Conservation (phyloP, 345 rosid species). For the Eutrema yunnanense region DNA sequence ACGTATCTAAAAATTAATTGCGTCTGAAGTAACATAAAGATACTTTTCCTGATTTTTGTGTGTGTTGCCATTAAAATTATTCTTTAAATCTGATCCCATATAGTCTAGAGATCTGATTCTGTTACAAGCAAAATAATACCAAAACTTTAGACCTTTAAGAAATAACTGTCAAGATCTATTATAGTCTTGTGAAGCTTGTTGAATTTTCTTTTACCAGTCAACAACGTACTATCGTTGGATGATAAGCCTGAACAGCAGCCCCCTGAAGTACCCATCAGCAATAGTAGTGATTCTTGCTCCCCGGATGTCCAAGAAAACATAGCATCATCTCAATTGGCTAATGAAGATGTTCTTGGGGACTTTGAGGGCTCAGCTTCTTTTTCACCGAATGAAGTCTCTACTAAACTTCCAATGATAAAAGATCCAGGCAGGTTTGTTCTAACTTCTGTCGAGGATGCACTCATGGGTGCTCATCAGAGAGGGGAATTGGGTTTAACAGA, state of each 20-base stretch:
- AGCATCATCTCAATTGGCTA: not conserved
- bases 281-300: not conserved
- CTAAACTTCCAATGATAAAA: not conserved
- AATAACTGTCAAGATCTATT: not conserved
- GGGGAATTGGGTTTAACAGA: slow-evolving; percentile 18
- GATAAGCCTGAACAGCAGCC: slow-evolving; percentile 8
- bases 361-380: slow-evolving; percentile 4
- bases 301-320: slow-evolving; percentile 9
- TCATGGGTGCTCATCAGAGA: slow-evolving; percentile 3
- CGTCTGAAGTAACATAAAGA: not conserved
- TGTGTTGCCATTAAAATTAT: not conserved
- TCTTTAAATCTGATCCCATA: not conserved
- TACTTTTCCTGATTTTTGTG: not conserved
- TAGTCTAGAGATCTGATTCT: not conserved
- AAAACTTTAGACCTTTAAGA: not conserved
- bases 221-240: not conserved
- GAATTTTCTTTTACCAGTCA: not conserved
- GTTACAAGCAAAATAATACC: not conserved
- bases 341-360: slow-evolving; percentile 15
- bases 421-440: slow-evolving; percentile 10
- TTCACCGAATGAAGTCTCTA: slow-evolving; percentile 14
- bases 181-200: not conserved
- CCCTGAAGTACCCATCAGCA: not conserved
- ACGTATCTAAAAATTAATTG: not conserved
- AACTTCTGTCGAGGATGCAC: not conserved